phyloP scores from a whole-genome alignment of 225 moss, liverwort and hornwort species.

The Polytrichum formosum region DNA sequence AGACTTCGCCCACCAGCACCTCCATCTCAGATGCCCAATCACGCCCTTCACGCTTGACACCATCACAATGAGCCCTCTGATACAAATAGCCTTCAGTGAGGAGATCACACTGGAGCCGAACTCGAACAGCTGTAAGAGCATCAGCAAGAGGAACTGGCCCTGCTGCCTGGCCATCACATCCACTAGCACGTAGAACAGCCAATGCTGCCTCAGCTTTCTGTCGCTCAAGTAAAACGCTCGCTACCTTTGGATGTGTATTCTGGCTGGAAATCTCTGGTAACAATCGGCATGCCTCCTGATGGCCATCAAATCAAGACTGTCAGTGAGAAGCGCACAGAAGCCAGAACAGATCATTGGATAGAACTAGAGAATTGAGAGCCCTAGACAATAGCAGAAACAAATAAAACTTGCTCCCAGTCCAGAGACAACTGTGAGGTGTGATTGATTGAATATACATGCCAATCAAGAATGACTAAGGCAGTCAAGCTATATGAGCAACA shows the following conservation, averaged over 20 bases:
- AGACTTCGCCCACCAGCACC: conserved; percentile 77
- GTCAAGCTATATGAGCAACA: neutral
- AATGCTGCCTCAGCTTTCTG: conserved; percentile 48
- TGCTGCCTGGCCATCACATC: conserved; percentile 60
- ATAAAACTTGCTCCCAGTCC: too few species aligned
- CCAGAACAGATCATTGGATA: too few species aligned
- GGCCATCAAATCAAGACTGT: neutral
- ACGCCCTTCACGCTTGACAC: conserved; percentile 71
- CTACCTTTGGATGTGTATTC: conserved; percentile 85
- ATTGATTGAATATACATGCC: neutral
- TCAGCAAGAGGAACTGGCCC: conserved; percentile 66
- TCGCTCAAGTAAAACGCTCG: conserved; percentile 58
- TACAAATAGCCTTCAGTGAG: conserved; percentile 78
- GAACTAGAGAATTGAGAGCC: too few species aligned
- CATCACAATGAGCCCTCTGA: conserved; percentile 77
- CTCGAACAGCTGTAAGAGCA: conserved; percentile 86
- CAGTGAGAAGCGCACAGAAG: too few species aligned
- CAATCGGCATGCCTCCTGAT: conserved; percentile 76
- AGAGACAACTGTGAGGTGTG: too few species aligned
- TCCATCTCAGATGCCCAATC: conserved; percentile 65
- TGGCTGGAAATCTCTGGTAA: conserved; percentile 81
- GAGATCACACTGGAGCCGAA: conserved; percentile 80
- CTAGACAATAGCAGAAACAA: too few species aligned
- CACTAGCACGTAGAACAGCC: conserved; percentile 82
- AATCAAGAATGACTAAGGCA: too few species aligned